Evolutionary conservation across 192 early-diverging fungal species (phyloP).

Genomic region (Funneliformis geosporum): DNA sequence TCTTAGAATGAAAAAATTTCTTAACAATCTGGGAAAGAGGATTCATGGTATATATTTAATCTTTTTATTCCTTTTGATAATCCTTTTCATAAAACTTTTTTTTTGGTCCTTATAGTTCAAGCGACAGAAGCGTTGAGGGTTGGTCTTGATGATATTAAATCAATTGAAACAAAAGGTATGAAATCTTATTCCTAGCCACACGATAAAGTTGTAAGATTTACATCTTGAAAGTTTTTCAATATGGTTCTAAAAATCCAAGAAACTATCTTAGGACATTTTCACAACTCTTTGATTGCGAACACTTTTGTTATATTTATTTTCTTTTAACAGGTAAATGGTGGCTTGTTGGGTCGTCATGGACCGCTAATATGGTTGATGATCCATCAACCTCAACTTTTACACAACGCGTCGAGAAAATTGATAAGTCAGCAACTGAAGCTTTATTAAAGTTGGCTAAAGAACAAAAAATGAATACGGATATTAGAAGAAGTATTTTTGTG

Average conservation of each 20-base stretch:
- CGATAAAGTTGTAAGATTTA: too few species aligned
- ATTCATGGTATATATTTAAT: slow-evolving; percentile 32
- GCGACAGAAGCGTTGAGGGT: slow-evolving; percentile 79
- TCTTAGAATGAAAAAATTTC: slow-evolving; percentile 76
- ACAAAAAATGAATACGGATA: slow-evolving; percentile 97
- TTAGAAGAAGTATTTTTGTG: slow-evolving; percentile 90
- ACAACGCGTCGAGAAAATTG: slow-evolving; percentile 47
- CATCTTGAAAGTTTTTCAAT: background rate
- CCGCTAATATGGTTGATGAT: slow-evolving; percentile 64
- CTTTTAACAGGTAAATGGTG: slow-evolving; percentile 82
- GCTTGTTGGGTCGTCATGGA: slow-evolving; percentile 95
- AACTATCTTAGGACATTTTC: background rate
- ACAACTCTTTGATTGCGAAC: background rate
- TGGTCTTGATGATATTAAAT: slow-evolving; percentile 80
- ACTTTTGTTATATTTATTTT: slow-evolving; percentile 7
- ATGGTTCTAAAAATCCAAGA: background rate
- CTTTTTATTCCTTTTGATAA: background rate
- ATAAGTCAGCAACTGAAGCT: slow-evolving; percentile 49
- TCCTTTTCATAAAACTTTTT: slow-evolving; percentile 30
- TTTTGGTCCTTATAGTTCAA: background rate
- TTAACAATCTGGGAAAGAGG: slow-evolving; percentile 64
- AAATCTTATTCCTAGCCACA: background rate
- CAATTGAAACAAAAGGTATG: slow-evolving; percentile 74
- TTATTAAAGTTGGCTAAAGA: slow-evolving; percentile 77
- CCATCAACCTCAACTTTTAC: slow-evolving; percentile 39